These are phyloP conservation scores for Malus asiatica DNA, from an alignment of 306 rosid species.

Conservation along the genomic window DNA sequence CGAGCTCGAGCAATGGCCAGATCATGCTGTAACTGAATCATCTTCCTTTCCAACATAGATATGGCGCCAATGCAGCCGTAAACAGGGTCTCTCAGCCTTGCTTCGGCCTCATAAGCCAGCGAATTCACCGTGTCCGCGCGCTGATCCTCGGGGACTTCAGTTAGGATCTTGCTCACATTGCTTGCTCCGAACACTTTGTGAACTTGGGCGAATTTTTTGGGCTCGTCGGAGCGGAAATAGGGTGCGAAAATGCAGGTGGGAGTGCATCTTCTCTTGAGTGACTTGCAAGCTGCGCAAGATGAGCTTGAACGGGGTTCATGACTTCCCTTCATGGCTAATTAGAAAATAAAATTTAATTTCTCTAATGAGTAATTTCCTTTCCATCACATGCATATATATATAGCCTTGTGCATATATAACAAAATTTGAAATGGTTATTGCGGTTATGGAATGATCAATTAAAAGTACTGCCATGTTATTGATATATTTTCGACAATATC, in stretches of 20 bases:
- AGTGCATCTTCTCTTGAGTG: slow-evolving; percentile 69
- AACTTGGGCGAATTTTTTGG: slow-evolving; percentile 71
- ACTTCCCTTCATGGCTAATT: slow-evolving; percentile 42
- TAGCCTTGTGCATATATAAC: slow-evolving; percentile 5
- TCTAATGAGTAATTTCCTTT: neutral
- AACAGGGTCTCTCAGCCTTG: slow-evolving; percentile 76
- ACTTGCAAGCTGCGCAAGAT: slow-evolving; percentile 94
- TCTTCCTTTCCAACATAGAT: slow-evolving; percentile 57
- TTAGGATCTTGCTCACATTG: slow-evolving; percentile 87
- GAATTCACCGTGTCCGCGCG: slow-evolving; percentile 82
- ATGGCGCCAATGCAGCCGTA: slow-evolving; percentile 96
- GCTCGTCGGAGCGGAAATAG: slow-evolving; percentile 70
- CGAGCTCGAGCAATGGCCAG: slow-evolving; percentile 78
- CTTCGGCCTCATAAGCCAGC: slow-evolving; percentile 81
- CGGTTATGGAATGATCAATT: too few species aligned
- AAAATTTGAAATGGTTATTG: neutral
- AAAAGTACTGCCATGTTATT: too few species aligned
- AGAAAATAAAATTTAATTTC: neutral
- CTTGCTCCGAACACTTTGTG: slow-evolving; percentile 97
- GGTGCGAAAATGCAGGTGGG: slow-evolving; percentile 87
- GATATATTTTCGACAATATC: too few species aligned
- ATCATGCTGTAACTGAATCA: slow-evolving; percentile 73
- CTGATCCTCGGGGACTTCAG: slow-evolving; percentile 72
- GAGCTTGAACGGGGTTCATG: slow-evolving; percentile 77
- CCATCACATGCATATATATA: slow-evolving; percentile 23